Base-by-base conservation (phyloP, 2,329 filamentous ascomycete species). In the Arthrinium puccinioides region DNA sequence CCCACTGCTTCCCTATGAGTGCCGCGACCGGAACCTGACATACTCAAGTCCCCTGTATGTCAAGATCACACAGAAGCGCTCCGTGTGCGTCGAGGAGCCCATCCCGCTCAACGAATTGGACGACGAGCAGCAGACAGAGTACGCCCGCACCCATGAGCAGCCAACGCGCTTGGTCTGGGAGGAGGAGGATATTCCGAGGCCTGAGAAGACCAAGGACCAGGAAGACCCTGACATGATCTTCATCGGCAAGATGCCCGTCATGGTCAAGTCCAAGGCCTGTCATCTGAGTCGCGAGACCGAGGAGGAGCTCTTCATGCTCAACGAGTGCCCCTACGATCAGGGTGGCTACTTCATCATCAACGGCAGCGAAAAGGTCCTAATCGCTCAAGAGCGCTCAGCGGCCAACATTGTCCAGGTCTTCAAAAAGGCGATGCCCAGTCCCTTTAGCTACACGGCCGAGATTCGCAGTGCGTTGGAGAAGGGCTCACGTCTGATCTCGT, bases 321-420 rank as follows among this genome's bases (percentile, higher is more conserved):
- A 95, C 56, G 92, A 98, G 64, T 98, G 92, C 50, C 92, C 92
- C 1, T 98, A 96, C 61, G 92, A 98, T 55, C 92, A 96, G 56
- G 92, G 92, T 49, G 92, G 92, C 48, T 98, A 98, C 64, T 98
- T 98, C 57, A 87, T 98, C 53, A 98, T 98, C 72, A 98, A 98
- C 66, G 92, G 92, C 29, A 94, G 87, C 62, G 92, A 98, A 59
- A 98, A 98, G 72, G 92, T 98, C 16, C 68, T 98, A 50, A 98
- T 98, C 53, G 92, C 92, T 2, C 92, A 98, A 60, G 92, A 98
- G 63, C 84, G 92, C 44, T 96, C 89, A 57, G 92, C 92, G 27
- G 92, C 90, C 56, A 98, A 98, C 57, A 98, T 97, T 41, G 92
- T 98, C 5, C 92, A 98, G 64, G 90, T 98, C 20, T 98, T 98